A percentile compares a stretch with the other conserved stretches of the same genome.
phyloP scores from a whole-genome alignment of 1,139 yeast species.

The Kurtzmaniella quercitrusa region DNA sequence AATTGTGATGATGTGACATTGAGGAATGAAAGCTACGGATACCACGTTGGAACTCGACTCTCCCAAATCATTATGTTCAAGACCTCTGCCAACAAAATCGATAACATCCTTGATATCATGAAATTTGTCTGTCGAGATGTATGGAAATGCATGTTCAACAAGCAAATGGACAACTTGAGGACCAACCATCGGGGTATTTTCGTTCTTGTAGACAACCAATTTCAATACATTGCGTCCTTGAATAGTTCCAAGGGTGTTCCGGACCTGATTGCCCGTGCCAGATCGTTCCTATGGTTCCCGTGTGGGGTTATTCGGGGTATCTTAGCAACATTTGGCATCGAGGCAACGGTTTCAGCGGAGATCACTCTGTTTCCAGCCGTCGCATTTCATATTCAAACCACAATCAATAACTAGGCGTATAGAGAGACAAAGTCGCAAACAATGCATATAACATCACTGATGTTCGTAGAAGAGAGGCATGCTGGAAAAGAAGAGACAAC shows the following conservation, averaged over 20 bases:
- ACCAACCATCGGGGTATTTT: conserved; percentile 90
- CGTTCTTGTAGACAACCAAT: conserved; percentile 67
- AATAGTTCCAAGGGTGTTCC: conserved; percentile 46
- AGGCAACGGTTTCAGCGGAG: conserved; percentile 65
- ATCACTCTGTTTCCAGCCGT: conserved; percentile 61
- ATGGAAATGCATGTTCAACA: conserved; percentile 75
- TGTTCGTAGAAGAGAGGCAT: too few species aligned
- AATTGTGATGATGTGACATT: conserved; percentile 52
- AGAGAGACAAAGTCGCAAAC: too few species aligned
- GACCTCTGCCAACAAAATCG: conserved; percentile 38
- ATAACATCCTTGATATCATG: conserved; percentile 75
- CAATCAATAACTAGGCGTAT: conserved; percentile 22
- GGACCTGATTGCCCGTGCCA: conserved; percentile 46
- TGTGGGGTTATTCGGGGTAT: conserved; percentile 84
- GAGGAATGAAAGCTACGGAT: conserved; percentile 69
- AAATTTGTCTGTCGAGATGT: conserved; percentile 90
- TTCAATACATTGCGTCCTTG: conserved; percentile 53
- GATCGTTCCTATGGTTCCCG: conserved; percentile 70
- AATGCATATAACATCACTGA: too few species aligned
- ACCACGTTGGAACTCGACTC: conserved; percentile 66
- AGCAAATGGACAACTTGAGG: conserved; percentile 86
- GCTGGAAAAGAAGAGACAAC: too few species aligned
- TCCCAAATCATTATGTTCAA: conserved; percentile 67
- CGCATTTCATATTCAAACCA: conserved; percentile 67
- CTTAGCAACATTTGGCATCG: conserved; percentile 65